Evolutionary conservation across 129 eudicot genomes (phyloP), one percentile per base, ranked within the genome.

Genomic region (Logfia minima): DNA sequence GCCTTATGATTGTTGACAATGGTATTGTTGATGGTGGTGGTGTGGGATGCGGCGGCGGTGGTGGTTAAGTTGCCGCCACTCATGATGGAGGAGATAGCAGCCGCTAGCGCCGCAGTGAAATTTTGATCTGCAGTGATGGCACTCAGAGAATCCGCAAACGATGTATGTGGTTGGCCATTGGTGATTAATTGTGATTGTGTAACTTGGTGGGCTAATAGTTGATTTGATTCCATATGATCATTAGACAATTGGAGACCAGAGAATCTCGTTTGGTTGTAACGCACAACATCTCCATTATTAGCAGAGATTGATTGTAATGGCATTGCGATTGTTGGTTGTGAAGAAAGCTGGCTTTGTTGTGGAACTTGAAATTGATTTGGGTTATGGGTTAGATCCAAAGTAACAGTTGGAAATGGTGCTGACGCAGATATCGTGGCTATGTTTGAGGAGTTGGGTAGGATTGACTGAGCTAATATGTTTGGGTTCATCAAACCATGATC

Each of bases 391-490:
- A 93, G 86, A 85, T 93, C 98, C 31, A 93, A 69, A 66, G 98
- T 93, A 31, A 93, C 87, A 0, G 98, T 93, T 26, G 98, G 98
- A 75, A 90, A 93, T 62, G 98, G 98, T 6, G 98, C 95, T 1
- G 98, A 90, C 17, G 98, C 96, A 6, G 98, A 93, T 58, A 93
- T 90, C 5, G 98, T 88, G 4, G 98, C 96, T 79, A 93, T 87
- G 86, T 80, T 86, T 14, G 98, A 81, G 2, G 95, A 81, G 79
- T 72, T 75, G 0, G 94, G 94, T 21, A 90, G 86, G n/a, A 90
- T 82, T 1, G 98, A 78, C 61, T 94, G 87, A 16, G 98, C 90
- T 28, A 93, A 82, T 73, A 90, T 68, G 79, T 87, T 90, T 2
- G 90, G 89, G 68, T 93, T 93, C 92, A 86, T 90, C 0, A 90